phyloP scores from a whole-genome alignment of 2,329 filamentous ascomycete species.

The Orbilia javanica region DNA sequence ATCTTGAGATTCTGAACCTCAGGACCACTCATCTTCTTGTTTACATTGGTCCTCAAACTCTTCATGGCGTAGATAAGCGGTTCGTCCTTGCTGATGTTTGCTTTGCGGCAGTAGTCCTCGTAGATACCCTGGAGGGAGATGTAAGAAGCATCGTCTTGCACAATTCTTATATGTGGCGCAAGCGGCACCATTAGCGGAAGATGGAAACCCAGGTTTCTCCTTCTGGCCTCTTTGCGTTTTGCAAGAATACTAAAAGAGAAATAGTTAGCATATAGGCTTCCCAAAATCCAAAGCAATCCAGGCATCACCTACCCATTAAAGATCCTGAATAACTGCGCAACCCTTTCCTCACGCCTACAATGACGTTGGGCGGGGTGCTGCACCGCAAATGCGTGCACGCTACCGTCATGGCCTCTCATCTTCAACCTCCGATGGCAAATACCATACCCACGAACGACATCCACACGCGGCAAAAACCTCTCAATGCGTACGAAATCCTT shows the following conservation, averaged over 20 bases:
- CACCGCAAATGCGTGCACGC: constrained; percentile 94
- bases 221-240: constrained; percentile 93
- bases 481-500: constrained; percentile 98
- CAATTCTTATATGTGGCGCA: constrained; percentile 91
- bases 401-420: constrained; percentile 97
- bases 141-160: constrained; percentile 94
- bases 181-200: constrained; percentile 95
- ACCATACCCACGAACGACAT: constrained; percentile 89
- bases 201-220: constrained; percentile 94
- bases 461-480: constrained; percentile 93
- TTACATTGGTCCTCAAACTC: constrained; percentile 68
- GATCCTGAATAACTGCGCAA: constrained; percentile 94
- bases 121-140: constrained; percentile 94
- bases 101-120: constrained; percentile 92
- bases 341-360: constrained; percentile 92
- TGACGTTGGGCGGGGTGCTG: constrained; percentile 94
- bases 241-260: constrained; percentile 70
- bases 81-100: constrained; percentile 91
- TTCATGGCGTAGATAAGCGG: constrained; percentile 96
- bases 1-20: constrained; percentile 68
- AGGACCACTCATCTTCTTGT: constrained; percentile 58
- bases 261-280: constrained; percentile 1
- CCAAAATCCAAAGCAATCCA: not conserved
- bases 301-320: constrained; percentile 78
- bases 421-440: constrained; percentile 92